phyloP scores from a whole-genome alignment of 352 stramenopile species.

The Globisporangium irregulare region DNA sequence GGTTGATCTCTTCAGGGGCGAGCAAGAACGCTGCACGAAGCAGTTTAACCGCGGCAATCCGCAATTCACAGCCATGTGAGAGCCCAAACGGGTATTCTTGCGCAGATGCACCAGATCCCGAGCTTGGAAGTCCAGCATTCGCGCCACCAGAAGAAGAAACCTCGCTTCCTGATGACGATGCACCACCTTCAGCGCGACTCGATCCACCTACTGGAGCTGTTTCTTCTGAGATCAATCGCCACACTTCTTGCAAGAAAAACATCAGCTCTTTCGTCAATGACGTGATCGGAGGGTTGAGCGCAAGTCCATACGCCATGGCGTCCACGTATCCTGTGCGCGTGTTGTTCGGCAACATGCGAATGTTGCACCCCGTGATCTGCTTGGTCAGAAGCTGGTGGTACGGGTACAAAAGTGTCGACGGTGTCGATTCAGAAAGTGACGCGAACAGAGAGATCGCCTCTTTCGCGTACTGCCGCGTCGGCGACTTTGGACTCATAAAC shows the following conservation, averaged over 20 bases:
- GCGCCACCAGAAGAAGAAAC: constrained; percentile 11
- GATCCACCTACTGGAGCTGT: constrained; percentile 18
- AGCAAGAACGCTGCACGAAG: constrained; percentile 85
- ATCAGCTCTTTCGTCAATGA: constrained; percentile 84
- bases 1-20: constrained; percentile 78
- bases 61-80: constrained; percentile 75
- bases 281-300: constrained; percentile 76
- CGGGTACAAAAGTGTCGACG: constrained; percentile 69
- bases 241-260: constrained; percentile 84
- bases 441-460: constrained; percentile 64
- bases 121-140: constrained; percentile 17
- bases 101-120: constrained; percentile 40
- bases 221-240: constrained; percentile 81
- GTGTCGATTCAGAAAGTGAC: constrained; percentile 47
- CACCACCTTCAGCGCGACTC: constrained; percentile 23
- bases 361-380: constrained; percentile 77
- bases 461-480: constrained; percentile 70
- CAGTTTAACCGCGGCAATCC: constrained; percentile 86
- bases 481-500: constrained; percentile 71
- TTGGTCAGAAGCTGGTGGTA: constrained; percentile 86
- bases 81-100: constrained; percentile 88
- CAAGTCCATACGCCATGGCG: constrained; percentile 78
- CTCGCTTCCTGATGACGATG: constrained; percentile 23
- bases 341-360: constrained; percentile 62
- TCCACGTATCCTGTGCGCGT: constrained; percentile 84